Base-by-base conservation (phyloP, 106 monocot species). In the Allium fistulosum region DNA sequence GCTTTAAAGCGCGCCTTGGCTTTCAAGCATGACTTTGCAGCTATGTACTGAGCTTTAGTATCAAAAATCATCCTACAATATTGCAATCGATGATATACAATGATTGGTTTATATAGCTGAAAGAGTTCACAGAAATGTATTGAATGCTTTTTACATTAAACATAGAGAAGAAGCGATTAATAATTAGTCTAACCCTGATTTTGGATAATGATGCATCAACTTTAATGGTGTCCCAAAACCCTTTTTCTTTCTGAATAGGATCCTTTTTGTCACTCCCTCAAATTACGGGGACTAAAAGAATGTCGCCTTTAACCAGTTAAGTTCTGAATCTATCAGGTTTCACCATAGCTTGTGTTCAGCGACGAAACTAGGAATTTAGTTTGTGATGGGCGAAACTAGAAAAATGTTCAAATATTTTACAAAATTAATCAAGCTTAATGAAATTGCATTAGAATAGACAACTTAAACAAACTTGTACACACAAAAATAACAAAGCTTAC, bases 1-100 rank as follows among this genome's bases (percentile, higher is more conserved):
- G 96, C 96, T 71, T 86, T 97, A 68, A 97, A 92, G 57, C 88
- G 75, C 66, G 86, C 72, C 76, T 97, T 92, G 46, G 92, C 84
- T 79, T 97, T 88, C 66, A 97, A 73, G n/a, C 86, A 81, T 70
- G 96, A 78, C 48, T 97, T 97, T 71, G 88, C 80, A 68, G 84
- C 71, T 68, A 97, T 73, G 49, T 92, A 92, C 50, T 97, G 90
- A 47, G 96, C 70, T 72, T 73, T 69, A 63, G 86, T 89, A 16
- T 92, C 96, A 83, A 97, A 22, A 97, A 63, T 97, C 95, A 37
- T 91, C 96, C 96, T 97, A 8, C 12, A 11, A 67, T 16, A 58
- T 51, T 49, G 13, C 17, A 66, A 47, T 56, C 2, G 37, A 37
- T 37, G 37, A 37, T 37, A 5, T 37, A 37, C 37, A 37, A 37